Evolutionary conservation across 306 rosid genomes (phyloP).

Genomic region (Malus asiatica): DNA sequence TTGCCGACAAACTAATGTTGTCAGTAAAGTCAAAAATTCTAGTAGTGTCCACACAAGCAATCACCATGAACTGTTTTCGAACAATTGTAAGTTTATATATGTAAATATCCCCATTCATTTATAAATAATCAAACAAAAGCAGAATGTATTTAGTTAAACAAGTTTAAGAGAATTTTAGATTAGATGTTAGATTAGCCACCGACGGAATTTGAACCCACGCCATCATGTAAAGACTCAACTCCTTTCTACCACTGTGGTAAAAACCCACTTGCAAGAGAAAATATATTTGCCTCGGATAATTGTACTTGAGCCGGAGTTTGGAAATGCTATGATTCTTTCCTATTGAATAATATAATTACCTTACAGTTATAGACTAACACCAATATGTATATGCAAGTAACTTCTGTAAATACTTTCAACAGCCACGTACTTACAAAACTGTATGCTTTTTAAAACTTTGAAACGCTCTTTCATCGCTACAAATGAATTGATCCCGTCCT

Average conservation of each 20-base stretch:
- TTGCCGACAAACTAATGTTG: no score
- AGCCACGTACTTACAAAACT: slow-evolving; percentile 67
- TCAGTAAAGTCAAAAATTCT: no score
- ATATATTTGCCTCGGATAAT: slow-evolving; percentile 56
- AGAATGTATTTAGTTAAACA: neutral
- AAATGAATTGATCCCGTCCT: slow-evolving; percentile 36
- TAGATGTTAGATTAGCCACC: no score
- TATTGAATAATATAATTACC: slow-evolving; percentile 30
- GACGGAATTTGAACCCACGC: no score
- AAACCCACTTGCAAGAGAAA: neutral
- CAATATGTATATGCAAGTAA: neutral
- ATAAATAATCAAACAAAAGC: neutral
- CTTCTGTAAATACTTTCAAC: neutral
- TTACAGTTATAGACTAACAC: neutral
- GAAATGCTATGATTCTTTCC: slow-evolving; percentile 60
- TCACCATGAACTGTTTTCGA: slow-evolving; percentile 79
- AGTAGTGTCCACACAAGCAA: slow-evolving; percentile 52
- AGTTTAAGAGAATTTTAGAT: neutral
- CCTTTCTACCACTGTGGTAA: no score
- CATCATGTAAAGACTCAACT: no score
- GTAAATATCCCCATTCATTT: slow-evolving; percentile 3
- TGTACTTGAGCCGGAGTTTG: slow-evolving; percentile 66
- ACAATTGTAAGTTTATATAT: slow-evolving; percentile 39
- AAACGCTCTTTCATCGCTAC: slow-evolving; percentile 58
- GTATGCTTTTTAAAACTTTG: slow-evolving; percentile 56